Evolutionary conservation across 805 yeast genomes (phyloP).

Genomic region (Lipomyces yamadae): DNA sequence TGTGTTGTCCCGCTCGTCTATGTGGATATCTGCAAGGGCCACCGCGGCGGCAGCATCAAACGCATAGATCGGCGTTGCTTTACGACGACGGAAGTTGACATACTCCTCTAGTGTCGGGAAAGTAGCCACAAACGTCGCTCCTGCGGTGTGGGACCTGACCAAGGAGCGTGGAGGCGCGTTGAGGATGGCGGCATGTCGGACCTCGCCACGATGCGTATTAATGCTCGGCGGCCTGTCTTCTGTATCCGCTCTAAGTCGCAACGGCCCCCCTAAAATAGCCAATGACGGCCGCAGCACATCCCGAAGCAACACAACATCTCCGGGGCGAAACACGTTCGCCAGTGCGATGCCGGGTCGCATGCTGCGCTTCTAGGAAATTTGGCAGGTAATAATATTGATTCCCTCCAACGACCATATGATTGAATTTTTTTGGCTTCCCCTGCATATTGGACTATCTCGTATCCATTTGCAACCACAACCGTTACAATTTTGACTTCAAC

Average conservation of each 20-base stretch:
- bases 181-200: conserved; percentile 49
- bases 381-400: no score
- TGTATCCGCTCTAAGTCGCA: neutral
- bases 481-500: no score
- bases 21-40: conserved; percentile 53
- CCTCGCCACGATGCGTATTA: neutral
- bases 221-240: conserved; percentile 1
- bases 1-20: conserved; percentile 41
- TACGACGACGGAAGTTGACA: conserved; percentile 49
- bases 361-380: neutral
- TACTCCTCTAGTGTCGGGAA: conserved; percentile 56
- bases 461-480: no score
- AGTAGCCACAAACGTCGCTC: conserved; percentile 46
- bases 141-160: conserved; percentile 40
- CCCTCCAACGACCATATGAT: no score
- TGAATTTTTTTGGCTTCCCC: no score
- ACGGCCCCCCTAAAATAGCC: neutral
- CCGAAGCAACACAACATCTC: conserved; percentile 7
- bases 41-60: conserved; percentile 57
- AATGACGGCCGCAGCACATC: conserved; percentile 5
- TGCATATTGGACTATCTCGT: no score
- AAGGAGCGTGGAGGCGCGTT: conserved; percentile 49
- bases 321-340: conserved; percentile 7
- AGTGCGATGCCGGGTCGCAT: neutral
- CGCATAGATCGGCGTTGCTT: conserved; percentile 59